These are phyloP conservation scores for Tulasnella sp. DNA, from an alignment of 768 basidiomycete genomes.

Conservation along the genomic window DNA sequence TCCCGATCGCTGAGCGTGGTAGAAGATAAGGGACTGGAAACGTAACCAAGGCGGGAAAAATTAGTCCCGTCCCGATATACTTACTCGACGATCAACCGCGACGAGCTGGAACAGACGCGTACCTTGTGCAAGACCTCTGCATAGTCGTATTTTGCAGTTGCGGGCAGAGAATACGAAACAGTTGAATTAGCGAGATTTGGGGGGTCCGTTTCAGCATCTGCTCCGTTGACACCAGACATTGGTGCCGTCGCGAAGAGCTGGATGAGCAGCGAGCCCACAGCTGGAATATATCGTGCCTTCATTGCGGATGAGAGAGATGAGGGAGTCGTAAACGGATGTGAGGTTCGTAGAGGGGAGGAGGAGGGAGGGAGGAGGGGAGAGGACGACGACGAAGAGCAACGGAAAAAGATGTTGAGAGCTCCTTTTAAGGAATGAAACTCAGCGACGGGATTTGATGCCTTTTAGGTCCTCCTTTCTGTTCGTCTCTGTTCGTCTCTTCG, in stretches of 20 bases:
- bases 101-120: neutral
- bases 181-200: constrained; percentile 6
- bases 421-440: neutral
- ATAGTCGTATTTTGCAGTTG: constrained; percentile 9
- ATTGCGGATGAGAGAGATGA: neutral
- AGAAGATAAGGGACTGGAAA: constrained; percentile 7
- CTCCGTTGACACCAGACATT: neutral
- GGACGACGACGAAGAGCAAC: neutral
- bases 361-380: neutral
- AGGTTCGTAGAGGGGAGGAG: neutral
- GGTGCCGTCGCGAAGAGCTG: neutral
- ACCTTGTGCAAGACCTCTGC: constrained; percentile 16
- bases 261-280: neutral
- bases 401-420: neutral
- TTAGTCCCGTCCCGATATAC: neutral
- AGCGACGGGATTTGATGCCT: neutral
- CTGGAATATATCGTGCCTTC: neutral
- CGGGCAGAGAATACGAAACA: neutral
- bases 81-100: neutral
- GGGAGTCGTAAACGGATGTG: neutral
- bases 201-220: neutral
- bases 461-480: neutral
- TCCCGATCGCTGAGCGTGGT: constrained; percentile 10
- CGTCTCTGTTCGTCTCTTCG: neutral
- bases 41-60: neutral